A percentile compares a stretch with the other conserved stretches of the same genome.
These are phyloP conservation scores for Stipa capillata DNA, from an alignment of 176 grass and related monocot genomes.

Conservation along the genomic window DNA sequence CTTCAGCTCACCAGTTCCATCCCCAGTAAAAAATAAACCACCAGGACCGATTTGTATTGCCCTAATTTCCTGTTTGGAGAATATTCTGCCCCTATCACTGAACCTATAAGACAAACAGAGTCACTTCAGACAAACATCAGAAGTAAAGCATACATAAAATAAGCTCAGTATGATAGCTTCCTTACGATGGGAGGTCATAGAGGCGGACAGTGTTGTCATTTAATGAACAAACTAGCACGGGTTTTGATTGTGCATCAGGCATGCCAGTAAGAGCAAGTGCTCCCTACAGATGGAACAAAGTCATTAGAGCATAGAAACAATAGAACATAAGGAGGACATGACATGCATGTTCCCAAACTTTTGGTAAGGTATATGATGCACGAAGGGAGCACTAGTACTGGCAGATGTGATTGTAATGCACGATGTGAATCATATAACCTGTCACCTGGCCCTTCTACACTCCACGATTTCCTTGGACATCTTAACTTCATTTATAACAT, in stretches of 20 bases:
- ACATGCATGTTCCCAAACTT: not conserved
- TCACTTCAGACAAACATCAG: not conserved
- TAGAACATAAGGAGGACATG: not conserved
- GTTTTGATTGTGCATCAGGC: conserved; percentile 75
- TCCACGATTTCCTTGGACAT: too few relatives aligned
- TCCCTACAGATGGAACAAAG: conserved; percentile 42
- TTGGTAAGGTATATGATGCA: not conserved
- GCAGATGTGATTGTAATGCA: not conserved
- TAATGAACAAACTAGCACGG: conserved; percentile 76
- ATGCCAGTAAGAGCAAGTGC: conserved; percentile 77
- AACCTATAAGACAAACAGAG: conserved; percentile 53
- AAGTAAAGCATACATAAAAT: conserved; percentile 11
- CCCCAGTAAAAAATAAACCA: conserved; percentile 96
- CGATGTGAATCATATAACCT: too few relatives aligned
- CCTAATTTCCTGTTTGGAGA: conserved; percentile 76
- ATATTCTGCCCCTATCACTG: conserved; percentile 78
- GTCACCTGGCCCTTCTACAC: too few relatives aligned
- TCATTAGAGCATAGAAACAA: too few relatives aligned
- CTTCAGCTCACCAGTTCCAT: conserved; percentile 88
- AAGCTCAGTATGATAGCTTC: conserved; percentile 5
- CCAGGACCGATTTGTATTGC: conserved; percentile 64
- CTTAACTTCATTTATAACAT: not conserved
- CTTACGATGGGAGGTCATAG: conserved; percentile 96
- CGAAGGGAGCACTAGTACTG: not conserved
- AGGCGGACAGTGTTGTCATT: conserved; percentile 80